phyloP scores from a whole-genome alignment of 2,329 filamentous ascomycete species.

The Sclerotiophoma versabilis region DNA sequence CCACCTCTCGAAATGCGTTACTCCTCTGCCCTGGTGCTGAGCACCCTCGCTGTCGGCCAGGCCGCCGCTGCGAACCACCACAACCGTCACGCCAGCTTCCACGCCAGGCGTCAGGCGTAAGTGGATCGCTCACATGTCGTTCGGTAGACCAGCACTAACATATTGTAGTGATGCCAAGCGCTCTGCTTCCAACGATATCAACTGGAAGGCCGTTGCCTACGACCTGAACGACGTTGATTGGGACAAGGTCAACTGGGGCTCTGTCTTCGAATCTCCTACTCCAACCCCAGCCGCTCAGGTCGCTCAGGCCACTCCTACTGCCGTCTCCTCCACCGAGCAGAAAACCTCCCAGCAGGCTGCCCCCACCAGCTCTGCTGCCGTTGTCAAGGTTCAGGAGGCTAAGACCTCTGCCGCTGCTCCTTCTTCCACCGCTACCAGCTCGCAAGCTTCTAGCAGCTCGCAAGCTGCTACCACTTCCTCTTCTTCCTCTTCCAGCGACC shows the following conservation, averaged over 20 bases:
- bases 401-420: constrained; percentile 17
- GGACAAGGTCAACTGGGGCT: constrained; percentile 36
- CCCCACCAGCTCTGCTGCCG: constrained; percentile 12
- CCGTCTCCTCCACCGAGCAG: constrained; percentile 7
- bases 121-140: constrained; percentile 14
- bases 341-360: constrained; percentile 19
- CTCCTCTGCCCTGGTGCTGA: constrained; percentile 46
- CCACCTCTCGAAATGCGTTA: constrained; percentile 41
- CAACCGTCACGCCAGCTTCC: constrained; percentile 48
- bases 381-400: constrained; percentile 14
- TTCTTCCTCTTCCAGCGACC: constrained; percentile 7
- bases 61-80: constrained; percentile 41
- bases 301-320: constrained; percentile 1
- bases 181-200: constrained; percentile 26
- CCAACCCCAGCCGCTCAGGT: constrained; percentile 18
- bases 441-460: too few relatives aligned
- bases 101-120: constrained; percentile 44
- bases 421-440: constrained; percentile 5
- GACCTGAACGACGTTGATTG: constrained; percentile 40
- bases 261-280: constrained; percentile 26
- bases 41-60: constrained; percentile 47
- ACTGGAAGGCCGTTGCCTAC: constrained; percentile 40
- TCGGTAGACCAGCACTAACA: neutral
- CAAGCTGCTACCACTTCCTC: constrained; percentile 8
- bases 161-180: constrained; percentile 41